phyloP scores from a whole-genome alignment of 768 basidiomycete species.

The Pleurotus ostreatus region DNA sequence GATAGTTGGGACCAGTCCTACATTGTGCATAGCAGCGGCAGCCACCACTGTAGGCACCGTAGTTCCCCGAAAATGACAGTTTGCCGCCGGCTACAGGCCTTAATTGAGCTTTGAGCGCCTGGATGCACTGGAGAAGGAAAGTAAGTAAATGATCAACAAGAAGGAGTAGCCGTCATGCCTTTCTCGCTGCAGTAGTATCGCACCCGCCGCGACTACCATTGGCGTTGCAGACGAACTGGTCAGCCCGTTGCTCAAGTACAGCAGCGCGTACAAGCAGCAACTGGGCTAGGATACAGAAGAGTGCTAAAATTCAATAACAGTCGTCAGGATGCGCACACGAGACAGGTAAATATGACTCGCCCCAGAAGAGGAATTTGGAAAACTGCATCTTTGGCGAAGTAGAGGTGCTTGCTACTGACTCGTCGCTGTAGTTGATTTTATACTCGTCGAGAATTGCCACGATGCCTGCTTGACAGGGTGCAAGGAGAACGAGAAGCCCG shows the following conservation, averaged over 20 bases:
- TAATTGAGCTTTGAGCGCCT: neutral
- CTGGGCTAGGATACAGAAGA: neutral
- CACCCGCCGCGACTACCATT: neutral
- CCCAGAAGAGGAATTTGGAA: neutral
- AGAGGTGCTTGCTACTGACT: neutral
- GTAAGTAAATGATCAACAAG: neutral
- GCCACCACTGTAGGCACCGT: neutral
- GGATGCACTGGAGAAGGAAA: neutral
- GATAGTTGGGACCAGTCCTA: neutral
- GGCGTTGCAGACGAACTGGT: neutral
- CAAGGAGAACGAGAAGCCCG: constrained; percentile 7
- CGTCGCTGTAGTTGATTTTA: neutral
- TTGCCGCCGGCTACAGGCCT: neutral
- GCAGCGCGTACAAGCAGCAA: neutral
- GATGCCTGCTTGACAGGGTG: neutral
- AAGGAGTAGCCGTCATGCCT: neutral
- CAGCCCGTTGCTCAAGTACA: constrained; percentile 1
- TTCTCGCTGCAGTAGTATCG: neutral
- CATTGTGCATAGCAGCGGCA: constrained; percentile 6
- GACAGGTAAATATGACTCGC: neutral
- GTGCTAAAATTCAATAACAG: neutral
- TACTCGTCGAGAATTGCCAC: neutral
- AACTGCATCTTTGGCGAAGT: neutral
- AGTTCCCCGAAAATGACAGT: neutral
- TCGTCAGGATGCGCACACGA: neutral